phyloP scores from a whole-genome alignment of 1,139 yeast species.

The Candida sp. region DNA sequence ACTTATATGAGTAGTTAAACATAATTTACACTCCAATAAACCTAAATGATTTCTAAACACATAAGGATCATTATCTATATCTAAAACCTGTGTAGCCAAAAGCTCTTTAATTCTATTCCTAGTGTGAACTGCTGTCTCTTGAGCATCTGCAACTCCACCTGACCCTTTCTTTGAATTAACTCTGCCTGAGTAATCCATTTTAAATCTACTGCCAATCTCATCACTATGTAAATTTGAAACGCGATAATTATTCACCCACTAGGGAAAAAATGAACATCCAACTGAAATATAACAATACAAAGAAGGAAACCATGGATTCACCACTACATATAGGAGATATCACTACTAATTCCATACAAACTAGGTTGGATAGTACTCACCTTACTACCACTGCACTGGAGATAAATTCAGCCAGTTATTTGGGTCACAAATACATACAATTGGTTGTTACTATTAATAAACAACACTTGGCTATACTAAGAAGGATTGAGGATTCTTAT shows the following conservation, averaged over 20 bases:
- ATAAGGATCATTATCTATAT: conserved; percentile 74
- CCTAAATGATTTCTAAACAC: conserved; percentile 75
- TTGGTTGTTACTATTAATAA: conserved; percentile 15
- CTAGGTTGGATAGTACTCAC: conserved; percentile 36
- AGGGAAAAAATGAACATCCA: neutral
- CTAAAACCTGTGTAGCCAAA: conserved; percentile 55
- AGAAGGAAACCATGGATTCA: conserved; percentile 31
- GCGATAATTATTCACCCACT: neutral
- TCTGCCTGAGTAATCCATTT: conserved; percentile 45
- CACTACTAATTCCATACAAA: conserved; percentile 40
- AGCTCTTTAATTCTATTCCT: conserved; percentile 63
- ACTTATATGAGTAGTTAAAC: conserved; percentile 70
- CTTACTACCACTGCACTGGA: conserved; percentile 18
- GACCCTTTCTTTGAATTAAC: conserved; percentile 44
- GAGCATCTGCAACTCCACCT: conserved; percentile 75
- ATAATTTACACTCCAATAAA: conserved; percentile 68
- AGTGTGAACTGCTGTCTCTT: conserved; percentile 65
- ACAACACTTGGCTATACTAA: conserved; percentile 24
- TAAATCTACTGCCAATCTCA: neutral
- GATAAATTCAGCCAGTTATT: conserved; percentile 31
- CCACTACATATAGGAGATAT: conserved; percentile 44
- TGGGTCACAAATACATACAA: conserved; percentile 40
- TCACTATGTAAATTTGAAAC: neutral
- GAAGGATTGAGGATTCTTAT: conserved; percentile 45
- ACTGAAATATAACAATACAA: no score